Evolutionary conservation across 306 rosid species (phyloP), one percentile per base, ranked within the genome.

Genomic region (Prunus campanulata): DNA sequence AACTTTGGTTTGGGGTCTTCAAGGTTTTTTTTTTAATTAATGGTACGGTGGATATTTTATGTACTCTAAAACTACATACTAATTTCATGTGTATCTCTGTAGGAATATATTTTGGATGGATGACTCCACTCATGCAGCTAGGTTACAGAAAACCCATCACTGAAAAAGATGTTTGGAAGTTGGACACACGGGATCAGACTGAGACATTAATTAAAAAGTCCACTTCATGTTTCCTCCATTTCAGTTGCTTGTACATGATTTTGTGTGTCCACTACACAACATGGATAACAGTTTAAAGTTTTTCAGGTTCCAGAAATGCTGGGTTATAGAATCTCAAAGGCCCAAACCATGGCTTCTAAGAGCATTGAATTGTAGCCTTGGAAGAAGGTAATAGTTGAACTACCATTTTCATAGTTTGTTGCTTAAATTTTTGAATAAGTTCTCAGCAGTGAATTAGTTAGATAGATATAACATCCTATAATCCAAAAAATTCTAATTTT

Each of bases 121-220:
- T 90, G 81, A 93, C 91, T 75, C 97, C 97, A 64, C 92, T 93
- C 24, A 80, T 93, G 97, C 77, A 86, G 77, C 89, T 79, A 79
- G 97, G 98, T 47, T 90, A 90, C 60, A 87, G 84, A 82, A 91
- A 88, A 56, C 92, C 93, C 18, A 80, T 93, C 65, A 79, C 88
- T 30, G 97, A 91, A 78, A 83, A 78, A 82, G 97, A 91, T 87
- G 87, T 93, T 68, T 93, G 97, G 98, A 93, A 86, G 86, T 85
- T 93, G 74, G 98, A 93, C 88, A 78, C 83, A 51, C 91, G 93
- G 96, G 98, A 93, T 80, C 90, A 72, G 79, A 79, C 96, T 0
- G 90, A 88, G 83, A 86, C 85, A 20, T 80, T 91, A 39, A 84
- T 66, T 25, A 80, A 80, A 85, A 87, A 87, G 97, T 93, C 46